These are phyloP conservation scores for Podospora pseudocomata DNA, from an alignment of 495 filamentous ascomycete species.

Conservation along the genomic window DNA sequence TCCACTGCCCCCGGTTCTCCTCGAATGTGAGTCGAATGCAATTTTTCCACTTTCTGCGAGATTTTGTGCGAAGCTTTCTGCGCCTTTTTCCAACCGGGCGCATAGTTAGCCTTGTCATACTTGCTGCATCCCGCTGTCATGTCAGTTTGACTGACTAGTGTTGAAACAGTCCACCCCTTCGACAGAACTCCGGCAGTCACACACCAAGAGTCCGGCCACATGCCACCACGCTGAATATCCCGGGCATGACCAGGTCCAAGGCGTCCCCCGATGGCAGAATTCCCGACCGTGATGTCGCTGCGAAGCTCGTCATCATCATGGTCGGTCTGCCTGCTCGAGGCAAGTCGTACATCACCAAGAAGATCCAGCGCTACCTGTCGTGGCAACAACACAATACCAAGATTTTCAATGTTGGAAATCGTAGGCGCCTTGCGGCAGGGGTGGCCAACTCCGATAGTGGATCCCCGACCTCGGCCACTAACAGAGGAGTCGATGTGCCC, in stretches of 20 bases:
- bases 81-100: neutral
- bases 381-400: constrained; percentile 94
- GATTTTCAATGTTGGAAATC: constrained; percentile 97
- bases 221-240: constrained; percentile 82
- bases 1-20: constrained; percentile 55
- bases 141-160: constrained; percentile 20
- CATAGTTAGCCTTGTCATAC: neutral
- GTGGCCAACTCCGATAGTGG: constrained; percentile 29
- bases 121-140: neutral
- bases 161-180: constrained; percentile 45
- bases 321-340: constrained; percentile 91
- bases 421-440: constrained; percentile 75
- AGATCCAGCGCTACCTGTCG: constrained; percentile 88
- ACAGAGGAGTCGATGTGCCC: constrained; percentile 33
- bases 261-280: constrained; percentile 94
- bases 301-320: constrained; percentile 98
- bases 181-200: constrained; percentile 58
- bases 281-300: constrained; percentile 83
- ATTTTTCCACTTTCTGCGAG: neutral
- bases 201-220: constrained; percentile 64
- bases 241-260: constrained; percentile 83
- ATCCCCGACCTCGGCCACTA: constrained; percentile 23
- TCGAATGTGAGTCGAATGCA: constrained; percentile 43
- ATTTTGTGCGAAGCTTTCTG: neutral
- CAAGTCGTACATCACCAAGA: constrained; percentile 98